Conservation (phyloP, 768 basidiomycete species). For the Boletus huronensis region DNA sequence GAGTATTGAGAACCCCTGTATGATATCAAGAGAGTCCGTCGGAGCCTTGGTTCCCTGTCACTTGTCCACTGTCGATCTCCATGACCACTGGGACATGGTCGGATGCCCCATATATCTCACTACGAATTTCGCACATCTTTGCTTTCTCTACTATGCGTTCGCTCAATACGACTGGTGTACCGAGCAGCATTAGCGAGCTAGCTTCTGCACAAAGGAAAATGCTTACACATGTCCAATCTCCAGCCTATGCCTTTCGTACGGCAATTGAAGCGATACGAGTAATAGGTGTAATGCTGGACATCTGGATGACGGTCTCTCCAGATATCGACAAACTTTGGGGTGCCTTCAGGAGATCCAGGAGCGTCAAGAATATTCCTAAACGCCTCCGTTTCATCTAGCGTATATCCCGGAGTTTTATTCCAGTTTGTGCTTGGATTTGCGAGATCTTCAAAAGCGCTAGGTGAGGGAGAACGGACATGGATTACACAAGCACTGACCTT, state of each 20-base stretch:
- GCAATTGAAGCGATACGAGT: constrained; percentile 79
- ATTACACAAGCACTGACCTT: constrained; percentile 41
- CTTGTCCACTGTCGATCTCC: constrained; percentile 55
- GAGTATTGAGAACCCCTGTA: constrained; percentile 55
- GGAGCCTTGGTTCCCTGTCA: constrained; percentile 19
- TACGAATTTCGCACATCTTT: constrained; percentile 81
- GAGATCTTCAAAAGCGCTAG: constrained; percentile 46
- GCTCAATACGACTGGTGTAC: constrained; percentile 63
- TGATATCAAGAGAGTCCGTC: background rate
- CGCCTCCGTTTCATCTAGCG: constrained; percentile 73
- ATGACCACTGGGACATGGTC: constrained; percentile 82
- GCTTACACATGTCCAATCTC: constrained; percentile 81
- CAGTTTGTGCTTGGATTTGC: constrained; percentile 69
- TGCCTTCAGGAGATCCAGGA: constrained; percentile 33
- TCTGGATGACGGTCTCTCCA: constrained; percentile 74
- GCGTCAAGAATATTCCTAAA: constrained; percentile 67
- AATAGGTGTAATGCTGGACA: constrained; percentile 78
- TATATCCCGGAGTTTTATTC: constrained; percentile 88
- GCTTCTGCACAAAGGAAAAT: constrained; percentile 12
- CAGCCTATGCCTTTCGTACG: constrained; percentile 79
- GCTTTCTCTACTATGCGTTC: constrained; percentile 61
- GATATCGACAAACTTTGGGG: constrained; percentile 65
- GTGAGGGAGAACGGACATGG: background rate
- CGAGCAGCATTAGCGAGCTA: background rate
- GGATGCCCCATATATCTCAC: constrained; percentile 83